Percentiles rank a stretch among this genome's conserved stretches.
phyloP scores from a whole-genome alignment of 768 basidiomycete genomes.

The Mycena filopes region DNA sequence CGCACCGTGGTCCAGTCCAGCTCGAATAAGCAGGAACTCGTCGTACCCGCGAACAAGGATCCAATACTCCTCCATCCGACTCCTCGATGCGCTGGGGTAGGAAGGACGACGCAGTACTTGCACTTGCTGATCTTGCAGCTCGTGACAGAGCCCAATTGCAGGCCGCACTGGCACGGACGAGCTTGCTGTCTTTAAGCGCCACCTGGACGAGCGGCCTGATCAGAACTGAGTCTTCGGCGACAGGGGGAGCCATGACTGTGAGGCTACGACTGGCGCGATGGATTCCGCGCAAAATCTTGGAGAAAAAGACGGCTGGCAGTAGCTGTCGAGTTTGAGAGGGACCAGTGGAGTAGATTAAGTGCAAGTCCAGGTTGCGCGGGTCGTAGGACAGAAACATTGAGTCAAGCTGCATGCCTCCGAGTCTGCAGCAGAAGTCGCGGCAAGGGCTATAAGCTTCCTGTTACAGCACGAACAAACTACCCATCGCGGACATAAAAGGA shows the following conservation, averaged over 20 bases:
- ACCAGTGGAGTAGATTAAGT: too few species aligned
- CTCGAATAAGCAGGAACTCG: slow-evolving; percentile 99
- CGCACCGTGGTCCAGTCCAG: slow-evolving; percentile 92
- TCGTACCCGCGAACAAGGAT: slow-evolving; percentile 95
- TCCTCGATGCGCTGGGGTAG: slow-evolving; percentile 81
- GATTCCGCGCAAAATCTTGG: slow-evolving; percentile 25
- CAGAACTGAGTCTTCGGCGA: slow-evolving; percentile 64
- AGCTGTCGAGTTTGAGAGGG: too few species aligned
- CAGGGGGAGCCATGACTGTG: background rate
- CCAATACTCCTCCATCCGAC: slow-evolving; percentile 47
- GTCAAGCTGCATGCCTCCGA: too few species aligned
- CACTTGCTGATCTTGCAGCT: slow-evolving; percentile 99
- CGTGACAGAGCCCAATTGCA: slow-evolving; percentile 60
- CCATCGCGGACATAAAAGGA: too few species aligned
- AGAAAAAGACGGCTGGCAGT: too few species aligned
- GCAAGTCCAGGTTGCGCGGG: too few species aligned
- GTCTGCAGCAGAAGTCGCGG: too few species aligned
- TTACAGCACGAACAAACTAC: too few species aligned
- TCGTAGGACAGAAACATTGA: too few species aligned
- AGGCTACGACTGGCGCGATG: slow-evolving; percentile 2
- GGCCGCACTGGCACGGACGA: slow-evolving; percentile 72
- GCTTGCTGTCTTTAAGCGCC: slow-evolving; percentile 65
- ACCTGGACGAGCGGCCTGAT: slow-evolving; percentile 63
- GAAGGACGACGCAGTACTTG: slow-evolving; percentile 92
- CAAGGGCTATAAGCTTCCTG: too few species aligned